Conservation (phyloP, 441 rosid species). For the Bocquillonia castaneifolia region DNA sequence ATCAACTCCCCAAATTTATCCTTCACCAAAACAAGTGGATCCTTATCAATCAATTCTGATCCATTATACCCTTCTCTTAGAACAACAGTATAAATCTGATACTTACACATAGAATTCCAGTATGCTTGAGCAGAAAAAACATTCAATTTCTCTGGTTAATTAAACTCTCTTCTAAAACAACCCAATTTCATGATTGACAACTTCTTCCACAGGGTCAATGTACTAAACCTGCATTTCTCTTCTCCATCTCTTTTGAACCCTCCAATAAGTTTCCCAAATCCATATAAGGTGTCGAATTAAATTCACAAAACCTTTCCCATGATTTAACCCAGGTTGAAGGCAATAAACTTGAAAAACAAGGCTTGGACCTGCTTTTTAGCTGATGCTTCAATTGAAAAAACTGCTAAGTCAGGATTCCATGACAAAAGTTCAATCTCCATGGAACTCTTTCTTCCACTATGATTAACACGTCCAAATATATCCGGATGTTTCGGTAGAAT, state of each 20-base stretch:
- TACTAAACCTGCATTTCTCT: conserved; percentile 60
- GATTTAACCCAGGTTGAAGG: conserved; percentile 76
- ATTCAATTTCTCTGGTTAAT: conserved; percentile 65
- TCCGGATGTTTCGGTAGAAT: conserved; percentile 59
- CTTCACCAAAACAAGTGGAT: conserved; percentile 79
- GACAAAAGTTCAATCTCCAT: conserved; percentile 85
- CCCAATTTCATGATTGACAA: conserved; percentile 65
- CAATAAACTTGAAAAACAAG: conserved; percentile 58
- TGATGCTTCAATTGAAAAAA: conserved; percentile 64
- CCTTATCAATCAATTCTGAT: conserved; percentile 65
- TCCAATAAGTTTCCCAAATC: conserved; percentile 36
- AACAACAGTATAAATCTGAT: conserved; percentile 74
- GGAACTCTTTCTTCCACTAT: conserved; percentile 74
- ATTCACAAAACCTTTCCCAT: conserved; percentile 64
- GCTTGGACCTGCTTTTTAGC: conserved; percentile 44
- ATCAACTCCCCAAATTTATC: conserved; percentile 80
- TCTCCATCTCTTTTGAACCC: conserved; percentile 71
- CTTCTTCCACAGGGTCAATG: conserved; percentile 86
- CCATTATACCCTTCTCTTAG: conserved; percentile 79
- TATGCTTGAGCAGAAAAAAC: conserved; percentile 69
- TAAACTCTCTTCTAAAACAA: conserved; percentile 78
- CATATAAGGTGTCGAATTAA: conserved; percentile 56
- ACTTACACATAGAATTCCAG: conserved; percentile 78
- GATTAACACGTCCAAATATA: conserved; percentile 56
- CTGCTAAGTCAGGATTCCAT: conserved; percentile 66